Evolutionary conservation across 2,329 filamentous ascomycete genomes (phyloP).

Genomic region (Phialophora macrospora): DNA sequence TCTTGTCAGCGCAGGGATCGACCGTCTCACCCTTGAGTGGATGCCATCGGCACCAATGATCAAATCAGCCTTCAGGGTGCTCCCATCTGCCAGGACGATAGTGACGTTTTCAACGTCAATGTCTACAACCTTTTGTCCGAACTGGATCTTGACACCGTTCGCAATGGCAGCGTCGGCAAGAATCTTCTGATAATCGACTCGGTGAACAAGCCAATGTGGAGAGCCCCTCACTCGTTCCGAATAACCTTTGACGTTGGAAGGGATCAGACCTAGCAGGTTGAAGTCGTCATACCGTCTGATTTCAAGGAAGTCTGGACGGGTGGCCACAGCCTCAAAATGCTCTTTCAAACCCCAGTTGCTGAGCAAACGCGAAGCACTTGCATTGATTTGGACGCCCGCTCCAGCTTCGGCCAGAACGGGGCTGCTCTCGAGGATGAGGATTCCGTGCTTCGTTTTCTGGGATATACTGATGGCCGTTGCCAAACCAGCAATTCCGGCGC

Average conservation of each 20-base stretch:
- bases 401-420: conserved; percentile 36
- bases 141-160: conserved; percentile 24
- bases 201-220: conserved; percentile 43
- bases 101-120: conserved; percentile 12
- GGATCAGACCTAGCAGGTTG: conserved; percentile 42
- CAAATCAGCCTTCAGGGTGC: conserved; percentile 23
- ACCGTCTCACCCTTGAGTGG: conserved; percentile 14
- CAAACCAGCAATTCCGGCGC: conserved; percentile 42
- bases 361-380: conserved; percentile 37
- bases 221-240: conserved; percentile 31
- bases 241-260: conserved; percentile 42
- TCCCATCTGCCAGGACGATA: conserved; percentile 13
- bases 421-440: conserved; percentile 41
- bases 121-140: conserved; percentile 13
- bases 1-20: conserved; percentile 4
- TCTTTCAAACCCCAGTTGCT: conserved; percentile 25
- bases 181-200: conserved; percentile 44
- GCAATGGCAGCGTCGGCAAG: conserved; percentile 40
- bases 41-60: conserved; percentile 28
- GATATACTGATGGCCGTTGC: conserved; percentile 41
- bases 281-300: conserved; percentile 47
- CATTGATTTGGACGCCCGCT: conserved; percentile 38
- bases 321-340: conserved; percentile 40
- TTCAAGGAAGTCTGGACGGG: conserved; percentile 41
- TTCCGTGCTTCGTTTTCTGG: conserved; percentile 34